A percentile compares a stretch with the other conserved stretches of the same genome.
Evolutionary conservation across 805 yeast genomes (phyloP).

Genomic region (Candida germanica): DNA sequence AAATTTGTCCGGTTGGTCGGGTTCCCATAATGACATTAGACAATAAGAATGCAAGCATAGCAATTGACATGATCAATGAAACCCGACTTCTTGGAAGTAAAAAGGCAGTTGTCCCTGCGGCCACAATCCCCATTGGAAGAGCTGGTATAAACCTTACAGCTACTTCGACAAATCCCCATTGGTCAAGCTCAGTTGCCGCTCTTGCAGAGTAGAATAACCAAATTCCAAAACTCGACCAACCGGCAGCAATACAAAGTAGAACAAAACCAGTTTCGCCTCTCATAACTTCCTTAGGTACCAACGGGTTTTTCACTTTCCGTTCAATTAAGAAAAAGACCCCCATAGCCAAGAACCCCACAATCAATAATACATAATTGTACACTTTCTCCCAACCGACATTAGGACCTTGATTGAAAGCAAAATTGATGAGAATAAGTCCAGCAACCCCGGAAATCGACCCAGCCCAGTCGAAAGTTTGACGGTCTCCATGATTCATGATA

Average conservation of each 20-base stretch:
- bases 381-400: slow-evolving; percentile 65
- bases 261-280: slow-evolving; percentile 46
- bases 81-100: slow-evolving; percentile 46
- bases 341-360: slow-evolving; percentile 46
- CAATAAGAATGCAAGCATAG: slow-evolving; percentile 52
- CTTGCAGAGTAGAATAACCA: slow-evolving; percentile 61
- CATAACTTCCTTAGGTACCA: slow-evolving; percentile 51
- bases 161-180: background rate
- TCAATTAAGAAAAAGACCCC: slow-evolving; percentile 49
- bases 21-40: slow-evolving; percentile 52
- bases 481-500: slow-evolving; percentile 17
- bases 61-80: slow-evolving; percentile 45
- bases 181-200: slow-evolving; percentile 28
- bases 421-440: slow-evolving; percentile 62
- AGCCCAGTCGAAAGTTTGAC: slow-evolving; percentile 19
- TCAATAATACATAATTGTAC: slow-evolving; percentile 56
- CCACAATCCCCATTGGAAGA: slow-evolving; percentile 50
- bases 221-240: slow-evolving; percentile 77
- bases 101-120: slow-evolving; percentile 50
- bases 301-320: slow-evolving; percentile 44
- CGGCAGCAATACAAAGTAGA: slow-evolving; percentile 51
- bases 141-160: slow-evolving; percentile 21
- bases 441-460: slow-evolving; percentile 51
- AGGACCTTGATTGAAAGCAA: slow-evolving; percentile 77
- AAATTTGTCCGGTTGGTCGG: slow-evolving; percentile 57